Evolutionary conservation across 306 rosid genomes (phyloP), one percentile per base, ranked within the genome.

Genomic region (Cicer bijugum): DNA sequence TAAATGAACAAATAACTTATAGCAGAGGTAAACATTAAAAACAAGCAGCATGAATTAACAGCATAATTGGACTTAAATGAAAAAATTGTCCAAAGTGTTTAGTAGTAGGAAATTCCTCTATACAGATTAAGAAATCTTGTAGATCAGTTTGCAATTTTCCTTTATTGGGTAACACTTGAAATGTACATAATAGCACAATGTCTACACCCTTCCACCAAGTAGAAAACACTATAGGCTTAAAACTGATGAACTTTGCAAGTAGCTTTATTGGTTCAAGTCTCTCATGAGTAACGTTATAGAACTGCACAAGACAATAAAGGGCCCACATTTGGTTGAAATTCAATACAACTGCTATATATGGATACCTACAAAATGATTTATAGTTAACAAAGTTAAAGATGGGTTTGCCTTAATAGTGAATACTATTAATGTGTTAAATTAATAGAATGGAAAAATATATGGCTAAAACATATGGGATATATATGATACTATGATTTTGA

Each of bases 121-220:
- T 83, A 61, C 97, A 93, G 35, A 91, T 91, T 82, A 93, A 82
- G 92, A 93, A 89, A 82, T 93, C 92, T 79, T 93, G 98, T 72
- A 93, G 77, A 33, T 87, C 96, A 8, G 83, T 87, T 84, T 89
- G 91, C 16, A 88, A 17, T 68, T 86, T 88, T 44, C 86, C 96
- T 53, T 78, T 84, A 14, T 80, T 84, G 3, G 97, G 86, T 45
- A 93, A 82, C 59, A 86, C 84, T 79, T 83, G 79, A 44, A 88
- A 74, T 16, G 84, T 68, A 38, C 86, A 77, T 77, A 93, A 79
- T 11, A 89, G 72, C 0, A 82, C 96, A 10, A 93, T 91, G 6
- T 96, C 97, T 15, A 91, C 86, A 55, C 97, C 98, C 87, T 93
- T 97, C 97, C 97, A 93, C 98, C 97, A 93, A 46, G 98, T 91